Evolutionary conservation across 2,329 filamentous ascomycete genomes (phyloP), one percentile per base, ranked within the genome.

Genomic region (Epichloe hybrida): DNA sequence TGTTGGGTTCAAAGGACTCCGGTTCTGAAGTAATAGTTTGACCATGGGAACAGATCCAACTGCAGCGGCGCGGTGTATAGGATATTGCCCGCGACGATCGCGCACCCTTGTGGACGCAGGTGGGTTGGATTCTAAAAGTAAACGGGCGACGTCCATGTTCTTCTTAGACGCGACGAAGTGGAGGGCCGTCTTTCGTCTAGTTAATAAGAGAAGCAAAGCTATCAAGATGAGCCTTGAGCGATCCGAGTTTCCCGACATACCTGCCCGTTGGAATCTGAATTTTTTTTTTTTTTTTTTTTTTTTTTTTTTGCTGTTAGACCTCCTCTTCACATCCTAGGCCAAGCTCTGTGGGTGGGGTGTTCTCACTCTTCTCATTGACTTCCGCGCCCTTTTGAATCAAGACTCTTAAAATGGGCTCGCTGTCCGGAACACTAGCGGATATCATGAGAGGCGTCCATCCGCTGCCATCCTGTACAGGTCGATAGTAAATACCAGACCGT

Each of bases 81-180:
- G 79, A 52, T 96, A 81, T 64, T 96, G 91, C n/a, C 88, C 87
- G 34, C 89, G 79, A 61, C 80, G 86, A 64, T 98, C 93, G 56
- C 87, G 87, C 2, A 90, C 76, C 27, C 91, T 75, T 1, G 89
- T 80, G 4, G 84, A 88, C 12, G 88, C 91, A 1, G 77, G 70
- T 0, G 76, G 74, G 52, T 86, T 84, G 58, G 81, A 75, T 17
- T 77, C 74, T 39, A 98, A 69, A n/a, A 98, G 77, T 52, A 80
- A 81, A 46, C 83, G 83, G 27, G 88, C 88, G 6, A 86, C 75
- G 56, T 94, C 87, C 43, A 96, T 72, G 63, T 95, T 90, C 60
- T 80, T 81, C 68, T 98, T 98, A 35, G 89, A 95, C 13, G 87
- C 84, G 46, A 89, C 82, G 63, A 97, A 95, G 67, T 97, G 91